Base-by-base conservation (phyloP, 2,329 filamentous ascomycete genomes). In the Colletotrichum tamarilloi region DNA sequence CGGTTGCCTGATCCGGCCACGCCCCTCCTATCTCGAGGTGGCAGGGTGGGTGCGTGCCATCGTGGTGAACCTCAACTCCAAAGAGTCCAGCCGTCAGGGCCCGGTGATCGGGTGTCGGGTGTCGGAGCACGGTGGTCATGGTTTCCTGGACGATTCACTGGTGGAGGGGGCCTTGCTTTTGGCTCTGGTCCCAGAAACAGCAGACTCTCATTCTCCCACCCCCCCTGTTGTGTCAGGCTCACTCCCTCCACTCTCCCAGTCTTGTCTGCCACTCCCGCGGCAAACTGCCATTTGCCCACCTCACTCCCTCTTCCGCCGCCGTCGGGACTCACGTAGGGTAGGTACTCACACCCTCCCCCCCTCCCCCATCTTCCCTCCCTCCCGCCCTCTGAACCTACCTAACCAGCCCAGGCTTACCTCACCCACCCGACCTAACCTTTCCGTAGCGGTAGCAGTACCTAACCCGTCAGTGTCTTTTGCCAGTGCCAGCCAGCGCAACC, bases 41-140 rank as follows among this genome's bases (percentile, higher is more conserved):
- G 32, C 32, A 32, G 32, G 57, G 49, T 19, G 7, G 5, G 14
- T 42, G 58, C 26, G 62, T 49, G 56, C n/a, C 59, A 53, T 46
- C 14, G 46, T 67, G 42, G 42, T 46, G 42, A 19, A 46, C 62
- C 30, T 63, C 63, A 62, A 42, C 35, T 42, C 14, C 35, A 16
- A 42, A 42, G 35, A 58, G 64, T 63, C 62, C 59, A 72, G 65
- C 35, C 53, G 68, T 53, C 62, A 71, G 63, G 68, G 56, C 72
- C 70, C 68, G 60, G 35, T 70, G 28, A 59, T 71, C 71, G 71
- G 70, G 67, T 65, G 70, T 73, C 70, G 70, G 67, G 70, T 73
- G 60, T 73, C 70, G 70, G 70, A 46, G 67, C 59, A 65, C 52
- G 67, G 58, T 62, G 35, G 56, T 12, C 66, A 60, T 73, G 71